Conservation (phyloP, 179 eudicot genomes). For the Camellia oleifera region DNA sequence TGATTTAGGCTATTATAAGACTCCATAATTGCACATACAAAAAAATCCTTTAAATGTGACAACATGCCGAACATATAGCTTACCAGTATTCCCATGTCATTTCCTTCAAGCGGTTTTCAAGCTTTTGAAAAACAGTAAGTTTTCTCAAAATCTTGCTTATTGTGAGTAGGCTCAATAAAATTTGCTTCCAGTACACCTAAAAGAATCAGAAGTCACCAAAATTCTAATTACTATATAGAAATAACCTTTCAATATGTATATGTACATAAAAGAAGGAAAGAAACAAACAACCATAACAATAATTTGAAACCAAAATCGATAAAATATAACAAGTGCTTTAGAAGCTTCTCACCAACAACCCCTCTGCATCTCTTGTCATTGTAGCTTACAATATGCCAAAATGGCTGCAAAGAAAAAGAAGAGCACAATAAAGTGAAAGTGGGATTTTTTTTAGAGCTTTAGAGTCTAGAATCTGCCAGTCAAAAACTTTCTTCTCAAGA, state of each 20-base stretch:
- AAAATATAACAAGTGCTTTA: not conserved
- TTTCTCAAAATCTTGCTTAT: constrained; percentile 96
- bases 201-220: not conserved
- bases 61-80: constrained; percentile 14
- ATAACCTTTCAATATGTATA: too few relatives aligned
- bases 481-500: too few relatives aligned
- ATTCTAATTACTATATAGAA: not conserved
- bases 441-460: too few relatives aligned
- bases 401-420: constrained; percentile 64
- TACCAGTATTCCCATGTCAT: constrained; percentile 98
- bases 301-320: not conserved
- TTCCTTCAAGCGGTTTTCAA: constrained; percentile 76
- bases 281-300: not conserved
- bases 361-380: constrained; percentile 73
- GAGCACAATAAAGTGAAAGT: constrained; percentile 1
- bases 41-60: not conserved
- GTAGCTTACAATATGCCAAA: constrained; percentile 75
- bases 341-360: constrained; percentile 68
- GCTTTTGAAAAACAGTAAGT: constrained; percentile 86
- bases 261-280: not conserved
- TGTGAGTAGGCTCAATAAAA: constrained; percentile 87
- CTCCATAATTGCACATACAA: not conserved
- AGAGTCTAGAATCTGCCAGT: too few relatives aligned
- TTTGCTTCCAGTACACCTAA: constrained; percentile 88
- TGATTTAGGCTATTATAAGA: constrained; percentile 8